phyloP scores from a whole-genome alignment of 495 filamentous ascomycete genomes.

The Aspergillus sparsus region DNA sequence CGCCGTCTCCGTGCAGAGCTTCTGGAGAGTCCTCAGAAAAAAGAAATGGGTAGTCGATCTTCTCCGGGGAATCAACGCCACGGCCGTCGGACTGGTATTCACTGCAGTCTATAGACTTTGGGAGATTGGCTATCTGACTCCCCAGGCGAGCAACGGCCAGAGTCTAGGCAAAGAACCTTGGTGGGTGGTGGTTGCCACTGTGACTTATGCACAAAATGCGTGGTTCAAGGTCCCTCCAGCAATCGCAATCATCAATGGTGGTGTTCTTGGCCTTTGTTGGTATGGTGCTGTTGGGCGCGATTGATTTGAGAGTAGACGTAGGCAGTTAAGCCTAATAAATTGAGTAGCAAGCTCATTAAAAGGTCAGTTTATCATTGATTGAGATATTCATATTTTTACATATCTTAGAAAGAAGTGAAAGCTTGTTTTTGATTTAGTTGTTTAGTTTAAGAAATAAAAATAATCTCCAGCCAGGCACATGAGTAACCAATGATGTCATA shows the following conservation, averaged over 20 bases:
- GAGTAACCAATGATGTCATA: too few relatives aligned
- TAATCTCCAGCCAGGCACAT: too few relatives aligned
- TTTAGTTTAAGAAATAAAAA: too few relatives aligned
- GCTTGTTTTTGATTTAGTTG: too few relatives aligned
- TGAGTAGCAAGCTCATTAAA: too few relatives aligned
- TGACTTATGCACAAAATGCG: slow-evolving; percentile 61
- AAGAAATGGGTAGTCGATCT: slow-evolving; percentile 55
- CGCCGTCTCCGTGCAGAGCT: slow-evolving; percentile 64
- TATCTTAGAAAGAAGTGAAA: too few relatives aligned
- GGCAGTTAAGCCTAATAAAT: too few relatives aligned
- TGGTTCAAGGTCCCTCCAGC: slow-evolving; percentile 64
- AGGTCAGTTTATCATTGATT: too few relatives aligned
- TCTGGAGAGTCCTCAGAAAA: slow-evolving; percentile 65
- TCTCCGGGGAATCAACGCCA: slow-evolving; percentile 71
- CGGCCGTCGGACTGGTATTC: slow-evolving; percentile 76
- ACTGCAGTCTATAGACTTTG: slow-evolving; percentile 85
- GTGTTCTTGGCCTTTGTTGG: slow-evolving; percentile 62
- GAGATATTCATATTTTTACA: too few relatives aligned
- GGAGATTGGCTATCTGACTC: slow-evolving; percentile 71
- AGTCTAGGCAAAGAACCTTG: slow-evolving; percentile 68
- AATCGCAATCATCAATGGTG: slow-evolving; percentile 66
- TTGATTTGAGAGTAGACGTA: background rate
- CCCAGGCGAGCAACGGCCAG: slow-evolving; percentile 45
- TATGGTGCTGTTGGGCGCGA: slow-evolving; percentile 55
- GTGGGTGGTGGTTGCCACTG: slow-evolving; percentile 69